These are phyloP conservation scores for Sphagnum tenellum DNA, from an alignment of 225 moss, liverwort and hornwort genomes.

Conservation along the genomic window DNA sequence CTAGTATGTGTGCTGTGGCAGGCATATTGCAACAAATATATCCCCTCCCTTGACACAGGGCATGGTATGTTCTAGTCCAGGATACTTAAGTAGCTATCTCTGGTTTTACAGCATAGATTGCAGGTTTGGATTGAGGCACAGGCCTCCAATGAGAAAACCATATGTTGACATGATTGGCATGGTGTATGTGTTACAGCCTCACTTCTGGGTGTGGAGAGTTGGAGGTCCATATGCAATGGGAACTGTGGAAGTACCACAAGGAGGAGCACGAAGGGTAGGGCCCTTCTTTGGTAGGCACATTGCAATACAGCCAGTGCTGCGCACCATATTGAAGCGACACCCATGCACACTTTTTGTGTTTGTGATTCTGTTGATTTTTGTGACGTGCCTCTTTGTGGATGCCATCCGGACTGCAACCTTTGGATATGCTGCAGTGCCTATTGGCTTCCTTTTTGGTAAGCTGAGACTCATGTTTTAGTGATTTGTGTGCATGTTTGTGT, in stretches of 20 bases:
- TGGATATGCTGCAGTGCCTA: slow-evolving; percentile 98
- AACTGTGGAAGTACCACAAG: slow-evolving; percentile 5
- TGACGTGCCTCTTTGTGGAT: slow-evolving; percentile 96
- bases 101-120: too few species aligned
- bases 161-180: background rate
- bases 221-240: slow-evolving; percentile 34
- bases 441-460: slow-evolving; percentile 98
- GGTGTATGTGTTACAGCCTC: slow-evolving; percentile 38
- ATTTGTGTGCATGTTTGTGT: slow-evolving; percentile 44
- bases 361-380: slow-evolving; percentile 85
- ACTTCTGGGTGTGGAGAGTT: slow-evolving; percentile 96
- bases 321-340: slow-evolving; percentile 60
- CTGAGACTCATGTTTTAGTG: slow-evolving; percentile 20
- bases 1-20: slow-evolving; percentile 13
- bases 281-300: slow-evolving; percentile 25
- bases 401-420: slow-evolving; percentile 79
- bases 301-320: slow-evolving; percentile 72
- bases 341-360: slow-evolving; percentile 80
- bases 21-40: slow-evolving; percentile 74
- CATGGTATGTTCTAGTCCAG: slow-evolving; percentile 24
- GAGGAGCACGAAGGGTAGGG: slow-evolving; percentile 56
- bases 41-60: slow-evolving; percentile 52
- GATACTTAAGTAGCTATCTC: too few species aligned
- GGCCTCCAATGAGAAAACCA: background rate
- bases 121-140: background rate